phyloP scores from a whole-genome alignment of 2,329 filamentous ascomycete genomes.

The Colletotrichum lini region DNA sequence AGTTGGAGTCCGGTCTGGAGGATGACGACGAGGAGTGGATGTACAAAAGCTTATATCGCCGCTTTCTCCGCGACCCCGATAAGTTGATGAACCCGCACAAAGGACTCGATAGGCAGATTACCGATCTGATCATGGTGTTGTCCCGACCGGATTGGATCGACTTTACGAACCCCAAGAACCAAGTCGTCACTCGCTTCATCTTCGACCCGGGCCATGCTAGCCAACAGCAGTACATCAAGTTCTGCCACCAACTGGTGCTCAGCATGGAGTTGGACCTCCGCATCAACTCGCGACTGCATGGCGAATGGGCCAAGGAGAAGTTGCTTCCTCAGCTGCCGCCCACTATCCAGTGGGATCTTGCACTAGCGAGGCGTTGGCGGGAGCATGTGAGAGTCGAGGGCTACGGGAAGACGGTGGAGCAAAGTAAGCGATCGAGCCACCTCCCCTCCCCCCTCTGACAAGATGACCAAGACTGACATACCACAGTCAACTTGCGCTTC shows the following conservation, averaged over 20 bases:
- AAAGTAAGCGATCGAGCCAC: constrained; percentile 57
- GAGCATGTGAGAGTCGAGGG: constrained; percentile 78
- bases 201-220: constrained; percentile 72
- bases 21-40: constrained; percentile 71
- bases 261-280: constrained; percentile 79
- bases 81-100: constrained; percentile 72
- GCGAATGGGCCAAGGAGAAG: constrained; percentile 75
- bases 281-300: constrained; percentile 74
- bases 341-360: constrained; percentile 79
- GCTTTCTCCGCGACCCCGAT: constrained; percentile 78
- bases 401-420: constrained; percentile 66
- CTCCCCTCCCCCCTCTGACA: background rate
- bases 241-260: constrained; percentile 84
- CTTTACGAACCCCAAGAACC: constrained; percentile 78
- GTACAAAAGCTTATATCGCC: constrained; percentile 76
- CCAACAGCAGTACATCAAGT: constrained; percentile 71
- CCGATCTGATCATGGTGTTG: constrained; percentile 78
- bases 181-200: constrained; percentile 81
- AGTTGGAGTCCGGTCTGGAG: constrained; percentile 69
- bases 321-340: constrained; percentile 77
- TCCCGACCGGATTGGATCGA: constrained; percentile 81
- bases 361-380: constrained; percentile 80
- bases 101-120: constrained; percentile 79
- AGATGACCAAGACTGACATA: background rate
- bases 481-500: constrained; percentile 72